These are phyloP conservation scores for Monascus purpureus DNA, from an alignment of 495 filamentous ascomycete species.

Conservation along the genomic window DNA sequence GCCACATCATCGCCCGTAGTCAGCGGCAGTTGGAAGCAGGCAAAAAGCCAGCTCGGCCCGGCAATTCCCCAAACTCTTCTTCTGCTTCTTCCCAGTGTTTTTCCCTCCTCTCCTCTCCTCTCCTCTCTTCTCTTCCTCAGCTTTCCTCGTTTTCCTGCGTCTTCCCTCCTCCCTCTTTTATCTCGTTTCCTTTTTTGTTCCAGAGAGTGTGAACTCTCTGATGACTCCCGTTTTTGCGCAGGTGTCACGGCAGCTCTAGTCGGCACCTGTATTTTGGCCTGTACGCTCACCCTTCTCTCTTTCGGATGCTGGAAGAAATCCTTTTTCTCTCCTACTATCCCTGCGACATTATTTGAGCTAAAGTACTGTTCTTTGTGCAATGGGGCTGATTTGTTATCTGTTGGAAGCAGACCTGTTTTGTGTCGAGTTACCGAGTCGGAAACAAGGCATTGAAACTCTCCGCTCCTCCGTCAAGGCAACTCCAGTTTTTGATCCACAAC, in stretches of 20 bases:
- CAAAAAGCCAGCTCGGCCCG: background rate
- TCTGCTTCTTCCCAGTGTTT: slow-evolving; percentile 2
- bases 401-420: too few species aligned
- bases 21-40: too few species aligned
- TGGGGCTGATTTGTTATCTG: too few species aligned
- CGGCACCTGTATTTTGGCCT: slow-evolving; percentile 24
- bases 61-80: slow-evolving; percentile 1
- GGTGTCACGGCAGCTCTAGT: slow-evolving; percentile 35
- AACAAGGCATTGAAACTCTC: slow-evolving; percentile 3
- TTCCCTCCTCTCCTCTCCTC: slow-evolving; percentile 8
- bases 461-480: slow-evolving; percentile 4
- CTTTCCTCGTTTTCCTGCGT: slow-evolving; percentile 5
- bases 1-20: background rate
- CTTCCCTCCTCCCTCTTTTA: slow-evolving; percentile 9
- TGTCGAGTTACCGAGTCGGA: too few species aligned
- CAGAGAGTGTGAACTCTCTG: slow-evolving; percentile 28
- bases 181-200: slow-evolving; percentile 5
- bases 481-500: too few species aligned
- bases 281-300: slow-evolving; percentile 19
- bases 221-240: slow-evolving; percentile 30
- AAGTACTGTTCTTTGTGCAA: too few species aligned
- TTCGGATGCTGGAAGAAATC: too few species aligned
- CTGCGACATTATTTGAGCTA: too few species aligned
- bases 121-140: slow-evolving; percentile 5
- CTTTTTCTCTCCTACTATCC: too few species aligned